A percentile compares a stretch with the other conserved stretches of the same genome.
Conservation (phyloP, 2,329 filamentous ascomycete species). For the Neopestalotiopsis sp. region DNA sequence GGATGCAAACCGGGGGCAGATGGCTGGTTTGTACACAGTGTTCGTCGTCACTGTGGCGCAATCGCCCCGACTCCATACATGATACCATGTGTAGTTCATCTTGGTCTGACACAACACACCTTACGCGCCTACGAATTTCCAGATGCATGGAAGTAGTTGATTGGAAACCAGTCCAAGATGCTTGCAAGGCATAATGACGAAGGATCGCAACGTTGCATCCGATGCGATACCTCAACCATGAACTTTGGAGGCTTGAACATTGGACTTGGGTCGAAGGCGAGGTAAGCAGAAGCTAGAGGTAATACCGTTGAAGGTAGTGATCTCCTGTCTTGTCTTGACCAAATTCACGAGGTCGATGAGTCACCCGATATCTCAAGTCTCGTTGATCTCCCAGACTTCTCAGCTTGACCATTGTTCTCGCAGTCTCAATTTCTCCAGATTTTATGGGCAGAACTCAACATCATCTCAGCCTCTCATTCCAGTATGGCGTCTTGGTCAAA, state of each 20-base stretch:
- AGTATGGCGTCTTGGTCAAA: not conserved
- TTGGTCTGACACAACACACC: not conserved
- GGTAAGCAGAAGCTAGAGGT: not conserved
- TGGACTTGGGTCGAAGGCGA: not conserved
- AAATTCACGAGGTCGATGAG: not conserved
- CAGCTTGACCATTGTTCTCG: not conserved
- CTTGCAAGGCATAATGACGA: not conserved
- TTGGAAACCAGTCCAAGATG: not conserved
- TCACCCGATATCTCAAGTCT: not conserved
- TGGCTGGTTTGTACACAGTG: not conserved
- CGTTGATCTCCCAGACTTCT: not conserved
- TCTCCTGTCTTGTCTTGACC: not conserved
- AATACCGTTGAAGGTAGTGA: not conserved
- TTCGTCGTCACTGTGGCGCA: not conserved
- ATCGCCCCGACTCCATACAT: not conserved
- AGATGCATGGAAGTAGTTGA: not conserved
- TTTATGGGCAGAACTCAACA: not conserved
- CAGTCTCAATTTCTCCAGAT: not conserved
- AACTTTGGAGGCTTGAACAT: not conserved
- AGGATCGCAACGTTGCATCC: not conserved
- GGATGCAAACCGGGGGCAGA: not conserved
- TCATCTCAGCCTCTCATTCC: not conserved
- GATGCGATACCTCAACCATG: not conserved
- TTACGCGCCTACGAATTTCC: not conserved
- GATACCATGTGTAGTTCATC: not conserved